phyloP scores from a whole-genome alignment of 768 basidiomycete species.

The Tremella fuciformis region DNA sequence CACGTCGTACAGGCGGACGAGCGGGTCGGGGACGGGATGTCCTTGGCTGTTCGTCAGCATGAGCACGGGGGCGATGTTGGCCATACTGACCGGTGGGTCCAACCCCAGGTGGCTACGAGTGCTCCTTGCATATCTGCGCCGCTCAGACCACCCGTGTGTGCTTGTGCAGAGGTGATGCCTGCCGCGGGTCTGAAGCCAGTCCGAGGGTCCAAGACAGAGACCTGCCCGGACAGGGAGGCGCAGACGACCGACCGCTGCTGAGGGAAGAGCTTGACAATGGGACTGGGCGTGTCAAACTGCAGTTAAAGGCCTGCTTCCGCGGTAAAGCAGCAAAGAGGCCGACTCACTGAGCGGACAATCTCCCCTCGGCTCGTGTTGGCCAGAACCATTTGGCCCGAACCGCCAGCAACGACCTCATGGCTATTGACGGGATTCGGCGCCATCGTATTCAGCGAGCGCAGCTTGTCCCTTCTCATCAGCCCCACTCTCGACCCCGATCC shows the following conservation, averaged over 20 bases:
- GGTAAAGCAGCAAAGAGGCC: background rate
- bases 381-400: slow-evolving; percentile 54
- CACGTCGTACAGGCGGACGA: slow-evolving; percentile 88
- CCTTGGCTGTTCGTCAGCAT: slow-evolving; percentile 62
- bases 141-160: slow-evolving; percentile 77
- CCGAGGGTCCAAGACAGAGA: slow-evolving; percentile 43
- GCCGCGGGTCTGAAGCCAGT: slow-evolving; percentile 33
- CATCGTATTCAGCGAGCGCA: slow-evolving; percentile 37
- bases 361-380: slow-evolving; percentile 47
- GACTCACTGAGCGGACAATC: slow-evolving; percentile 36
- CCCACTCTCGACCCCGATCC: no score
- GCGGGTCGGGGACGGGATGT: slow-evolving; percentile 80
- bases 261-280: slow-evolving; percentile 37
- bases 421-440: slow-evolving; percentile 47
- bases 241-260: slow-evolving; percentile 33
- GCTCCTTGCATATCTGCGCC: slow-evolving; percentile 77
- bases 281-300: slow-evolving; percentile 27
- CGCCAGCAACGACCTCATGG: slow-evolving; percentile 51
- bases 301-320: background rate
- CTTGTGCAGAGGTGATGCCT: slow-evolving; percentile 58
- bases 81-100: slow-evolving; percentile 67
- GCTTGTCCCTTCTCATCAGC: slow-evolving; percentile 28
- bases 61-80: background rate
- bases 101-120: slow-evolving; percentile 80
- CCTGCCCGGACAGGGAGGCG: slow-evolving; percentile 36